Conservation (phyloP, 2,329 filamentous ascomycete genomes). For the Fusarium oligoseptatum region DNA sequence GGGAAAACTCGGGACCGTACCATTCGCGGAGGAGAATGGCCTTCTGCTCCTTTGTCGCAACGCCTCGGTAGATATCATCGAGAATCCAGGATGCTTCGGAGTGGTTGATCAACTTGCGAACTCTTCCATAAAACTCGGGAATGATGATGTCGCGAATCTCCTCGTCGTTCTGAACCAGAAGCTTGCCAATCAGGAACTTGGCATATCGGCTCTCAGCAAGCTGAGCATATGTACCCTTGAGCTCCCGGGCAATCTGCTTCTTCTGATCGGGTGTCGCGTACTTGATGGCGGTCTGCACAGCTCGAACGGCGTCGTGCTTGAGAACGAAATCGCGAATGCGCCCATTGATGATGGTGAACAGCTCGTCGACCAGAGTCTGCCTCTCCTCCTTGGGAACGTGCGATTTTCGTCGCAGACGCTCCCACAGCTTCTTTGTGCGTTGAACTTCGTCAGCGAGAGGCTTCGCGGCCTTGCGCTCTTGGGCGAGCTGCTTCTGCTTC, state of each 20-base stretch:
- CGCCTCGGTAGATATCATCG: constrained; percentile 93
- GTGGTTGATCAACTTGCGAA: constrained; percentile 94
- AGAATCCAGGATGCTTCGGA: constrained; percentile 97
- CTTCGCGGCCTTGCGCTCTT: constrained; percentile 92
- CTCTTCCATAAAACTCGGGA: constrained; percentile 93
- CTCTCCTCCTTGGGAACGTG: constrained; percentile 92
- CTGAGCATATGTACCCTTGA: constrained; percentile 85
- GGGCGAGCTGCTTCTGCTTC: constrained; percentile 90
- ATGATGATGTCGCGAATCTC: constrained; percentile 91
- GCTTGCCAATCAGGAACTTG: constrained; percentile 96
- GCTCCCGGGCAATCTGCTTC: constrained; percentile 86
- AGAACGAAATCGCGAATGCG: constrained; percentile 95
- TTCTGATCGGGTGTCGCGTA: constrained; percentile 89
- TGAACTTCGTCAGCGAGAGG: constrained; percentile 91
- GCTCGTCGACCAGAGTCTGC: constrained; percentile 86
- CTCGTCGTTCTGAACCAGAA: constrained; percentile 90
- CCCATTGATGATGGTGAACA: constrained; percentile 92
- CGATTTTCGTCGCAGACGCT: constrained; percentile 90
- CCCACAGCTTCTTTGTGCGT: constrained; percentile 97
- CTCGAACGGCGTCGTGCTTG: constrained; percentile 97
- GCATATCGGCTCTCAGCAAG: constrained; percentile 96
- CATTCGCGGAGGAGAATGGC: constrained; percentile 89
- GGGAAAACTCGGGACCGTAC: constrained; percentile 93
- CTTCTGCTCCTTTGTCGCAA: constrained; percentile 89
- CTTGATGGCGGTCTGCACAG: constrained; percentile 96